phyloP scores from a whole-genome alignment of 352 stramenopile species.

The Pythium oligandrum region DNA sequence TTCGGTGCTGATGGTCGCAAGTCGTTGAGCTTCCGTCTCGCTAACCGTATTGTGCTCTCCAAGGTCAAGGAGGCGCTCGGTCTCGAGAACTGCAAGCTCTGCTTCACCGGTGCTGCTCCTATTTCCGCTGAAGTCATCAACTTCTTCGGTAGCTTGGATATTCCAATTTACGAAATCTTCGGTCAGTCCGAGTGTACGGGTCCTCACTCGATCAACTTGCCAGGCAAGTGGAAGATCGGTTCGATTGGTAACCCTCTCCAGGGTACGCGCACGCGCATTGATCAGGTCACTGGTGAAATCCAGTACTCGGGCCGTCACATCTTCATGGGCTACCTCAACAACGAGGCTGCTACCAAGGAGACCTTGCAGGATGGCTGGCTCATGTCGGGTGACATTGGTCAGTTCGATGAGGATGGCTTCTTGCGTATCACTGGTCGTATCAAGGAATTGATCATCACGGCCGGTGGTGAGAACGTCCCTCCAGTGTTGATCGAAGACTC shows the following conservation, averaged over 20 bases:
- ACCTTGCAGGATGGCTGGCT: slow-evolving; percentile 87
- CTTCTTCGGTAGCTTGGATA: slow-evolving; percentile 93
- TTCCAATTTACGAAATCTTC: slow-evolving; percentile 90
- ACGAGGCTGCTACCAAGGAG: slow-evolving; percentile 42
- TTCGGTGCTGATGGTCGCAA: slow-evolving; percentile 49
- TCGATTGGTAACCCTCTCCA: slow-evolving; percentile 63
- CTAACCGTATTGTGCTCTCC: slow-evolving; percentile 75
- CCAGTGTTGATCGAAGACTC: slow-evolving; percentile 85
- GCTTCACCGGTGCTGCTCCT: slow-evolving; percentile 81
- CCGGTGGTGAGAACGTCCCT: slow-evolving; percentile 90
- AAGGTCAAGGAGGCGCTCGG: slow-evolving; percentile 78
- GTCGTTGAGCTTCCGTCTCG: slow-evolving; percentile 72
- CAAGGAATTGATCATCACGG: slow-evolving; percentile 94
- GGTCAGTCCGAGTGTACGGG: slow-evolving; percentile 91
- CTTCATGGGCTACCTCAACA: slow-evolving; percentile 72
- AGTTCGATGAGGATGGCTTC: slow-evolving; percentile 86
- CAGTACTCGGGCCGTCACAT: slow-evolving; percentile 63
- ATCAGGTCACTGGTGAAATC: slow-evolving; percentile 46
- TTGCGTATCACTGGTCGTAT: slow-evolving; percentile 90
- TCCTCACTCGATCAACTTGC: slow-evolving; percentile 64
- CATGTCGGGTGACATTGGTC: slow-evolving; percentile 86
- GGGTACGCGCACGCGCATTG: slow-evolving; percentile 44
- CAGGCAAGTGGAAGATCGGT: slow-evolving; percentile 84
- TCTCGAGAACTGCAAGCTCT: slow-evolving; percentile 76
- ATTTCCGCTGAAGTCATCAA: slow-evolving; percentile 50